Conservation (phyloP, 768 basidiomycete species). For the Mycena belliarum region DNA sequence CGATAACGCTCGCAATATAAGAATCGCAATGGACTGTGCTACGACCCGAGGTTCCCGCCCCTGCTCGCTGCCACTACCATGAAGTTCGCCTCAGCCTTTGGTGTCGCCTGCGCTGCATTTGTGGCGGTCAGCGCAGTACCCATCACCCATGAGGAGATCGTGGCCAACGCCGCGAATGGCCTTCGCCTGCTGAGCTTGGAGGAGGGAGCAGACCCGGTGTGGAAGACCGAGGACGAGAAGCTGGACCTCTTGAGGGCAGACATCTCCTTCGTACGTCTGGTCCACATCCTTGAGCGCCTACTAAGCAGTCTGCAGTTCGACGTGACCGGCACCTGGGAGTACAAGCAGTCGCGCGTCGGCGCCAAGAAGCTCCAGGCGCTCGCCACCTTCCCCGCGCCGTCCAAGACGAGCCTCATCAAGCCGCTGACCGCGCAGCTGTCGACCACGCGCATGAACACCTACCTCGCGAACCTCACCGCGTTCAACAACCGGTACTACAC, state of each 20-base stretch:
- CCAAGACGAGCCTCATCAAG: conserved; percentile 25
- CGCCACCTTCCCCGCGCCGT: conserved; percentile 30
- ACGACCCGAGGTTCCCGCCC: neutral
- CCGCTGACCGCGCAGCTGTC: conserved; percentile 2
- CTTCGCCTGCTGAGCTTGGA: conserved; percentile 39
- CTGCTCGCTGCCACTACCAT: neutral
- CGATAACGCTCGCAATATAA: neutral
- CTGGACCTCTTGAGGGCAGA: conserved; percentile 35
- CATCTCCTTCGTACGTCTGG: conserved; percentile 34
- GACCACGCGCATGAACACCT: conserved; percentile 33
- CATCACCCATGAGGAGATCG: conserved; percentile 35
- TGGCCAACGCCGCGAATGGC: conserved; percentile 33
- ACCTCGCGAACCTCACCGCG: conserved; percentile 36
- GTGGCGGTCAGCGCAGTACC: conserved; percentile 14
- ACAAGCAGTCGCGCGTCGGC: conserved; percentile 25
- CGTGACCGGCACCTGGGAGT: conserved; percentile 41
- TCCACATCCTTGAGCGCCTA: neutral
- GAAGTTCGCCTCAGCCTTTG: conserved; percentile 21
- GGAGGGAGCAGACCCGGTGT: conserved; percentile 39
- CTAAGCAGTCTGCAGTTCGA: conserved; percentile 35
- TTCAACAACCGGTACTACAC: conserved; percentile 48
- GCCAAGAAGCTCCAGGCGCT: conserved; percentile 8
- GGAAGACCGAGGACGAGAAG: conserved; percentile 43
- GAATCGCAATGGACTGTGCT: neutral
- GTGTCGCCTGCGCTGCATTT: conserved; percentile 26